Evolutionary conservation across 1,284 basidiomycete genomes (phyloP).

Genomic region (Ganoderma lingzhi): DNA sequence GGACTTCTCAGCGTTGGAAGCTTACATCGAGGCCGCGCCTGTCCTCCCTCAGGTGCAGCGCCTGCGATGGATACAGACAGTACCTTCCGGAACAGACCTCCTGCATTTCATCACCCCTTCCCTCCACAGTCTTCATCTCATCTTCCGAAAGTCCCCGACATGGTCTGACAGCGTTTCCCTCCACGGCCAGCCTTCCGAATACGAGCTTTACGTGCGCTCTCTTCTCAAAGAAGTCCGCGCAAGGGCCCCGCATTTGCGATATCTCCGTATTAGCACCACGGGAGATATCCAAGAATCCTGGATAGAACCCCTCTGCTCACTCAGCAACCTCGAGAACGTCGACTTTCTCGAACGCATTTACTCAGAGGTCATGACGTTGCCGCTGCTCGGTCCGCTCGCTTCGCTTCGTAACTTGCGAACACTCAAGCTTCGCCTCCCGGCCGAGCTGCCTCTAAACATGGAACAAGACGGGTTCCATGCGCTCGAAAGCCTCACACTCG

Average conservation of each 20-base stretch:
- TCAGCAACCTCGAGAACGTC: conserved; percentile 18
- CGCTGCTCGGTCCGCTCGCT: conserved; percentile 17
- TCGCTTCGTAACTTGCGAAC: conserved; percentile 16
- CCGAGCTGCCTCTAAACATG: neutral
- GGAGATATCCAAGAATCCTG: conserved; percentile 21
- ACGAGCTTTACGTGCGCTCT: conserved; percentile 19
- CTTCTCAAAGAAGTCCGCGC: conserved; percentile 11
- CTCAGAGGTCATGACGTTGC: conserved; percentile 3
- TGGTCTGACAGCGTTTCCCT: neutral
- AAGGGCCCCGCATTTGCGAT: conserved; percentile 18
- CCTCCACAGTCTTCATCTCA: conserved; percentile 25
- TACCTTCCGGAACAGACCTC: conserved; percentile 11
- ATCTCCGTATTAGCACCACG: conserved; percentile 23
- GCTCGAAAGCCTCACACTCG: conserved; percentile 23
- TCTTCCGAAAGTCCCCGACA: conserved; percentile 14
- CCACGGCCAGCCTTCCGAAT: neutral
- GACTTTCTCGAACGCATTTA: conserved; percentile 22
- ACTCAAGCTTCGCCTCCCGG: conserved; percentile 21
- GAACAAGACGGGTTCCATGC: conserved; percentile 17
- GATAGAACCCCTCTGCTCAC: conserved; percentile 17
- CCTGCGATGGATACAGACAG: conserved; percentile 22
- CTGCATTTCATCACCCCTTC: conserved; percentile 15
- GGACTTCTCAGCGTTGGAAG: conserved; percentile 2
- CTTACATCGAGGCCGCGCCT: neutral
- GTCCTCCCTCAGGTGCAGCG: conserved; percentile 18